Percentiles rank a stretch among this genome's conserved stretches.
phyloP scores from a whole-genome alignment of 1,139 yeast genomes.

The Pichia sp. region DNA sequence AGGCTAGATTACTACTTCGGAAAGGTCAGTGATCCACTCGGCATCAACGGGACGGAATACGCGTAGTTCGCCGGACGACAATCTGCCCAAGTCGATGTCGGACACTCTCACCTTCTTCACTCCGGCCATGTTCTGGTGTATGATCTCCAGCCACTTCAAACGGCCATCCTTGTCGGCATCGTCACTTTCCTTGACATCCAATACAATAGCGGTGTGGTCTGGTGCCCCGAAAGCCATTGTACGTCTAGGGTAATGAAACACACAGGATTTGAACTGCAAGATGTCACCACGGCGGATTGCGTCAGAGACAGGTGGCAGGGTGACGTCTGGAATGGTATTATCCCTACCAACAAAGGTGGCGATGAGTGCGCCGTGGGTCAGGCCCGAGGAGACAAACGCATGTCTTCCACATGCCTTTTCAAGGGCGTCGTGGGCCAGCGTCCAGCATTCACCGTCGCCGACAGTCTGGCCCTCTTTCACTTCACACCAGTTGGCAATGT shows the following conservation, averaged over 20 bases:
- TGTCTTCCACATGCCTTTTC: slow-evolving; percentile 56
- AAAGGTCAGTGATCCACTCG: slow-evolving; percentile 48
- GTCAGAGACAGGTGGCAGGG: slow-evolving; percentile 29
- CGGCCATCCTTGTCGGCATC: slow-evolving; percentile 28
- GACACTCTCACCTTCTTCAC: slow-evolving; percentile 46
- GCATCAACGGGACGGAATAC: slow-evolving; percentile 55
- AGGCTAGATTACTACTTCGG: slow-evolving; percentile 24
- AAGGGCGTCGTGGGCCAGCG: slow-evolving; percentile 62
- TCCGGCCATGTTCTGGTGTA: slow-evolving; percentile 61
- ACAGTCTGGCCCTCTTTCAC: slow-evolving; percentile 50
- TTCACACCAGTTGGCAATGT: slow-evolving; percentile 64
- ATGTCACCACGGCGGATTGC: slow-evolving; percentile 43
- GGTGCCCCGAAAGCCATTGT: slow-evolving; percentile 50
- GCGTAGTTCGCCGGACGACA: slow-evolving; percentile 46
- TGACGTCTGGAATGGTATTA: slow-evolving; percentile 27
- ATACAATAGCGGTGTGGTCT: slow-evolving; percentile 62
- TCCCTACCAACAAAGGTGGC: slow-evolving; percentile 33
- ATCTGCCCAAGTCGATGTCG: slow-evolving; percentile 39
- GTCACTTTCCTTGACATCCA: slow-evolving; percentile 26
- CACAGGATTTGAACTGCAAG: slow-evolving; percentile 42
- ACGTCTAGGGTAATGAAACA: slow-evolving; percentile 37
- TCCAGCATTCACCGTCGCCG: slow-evolving; percentile 79
- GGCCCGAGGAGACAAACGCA: slow-evolving; percentile 55
- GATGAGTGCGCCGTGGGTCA: slow-evolving; percentile 57
- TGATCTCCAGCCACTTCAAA: slow-evolving; percentile 35